phyloP scores from a whole-genome alignment of 176 grass and related monocot species.

The Typha latifolia region DNA sequence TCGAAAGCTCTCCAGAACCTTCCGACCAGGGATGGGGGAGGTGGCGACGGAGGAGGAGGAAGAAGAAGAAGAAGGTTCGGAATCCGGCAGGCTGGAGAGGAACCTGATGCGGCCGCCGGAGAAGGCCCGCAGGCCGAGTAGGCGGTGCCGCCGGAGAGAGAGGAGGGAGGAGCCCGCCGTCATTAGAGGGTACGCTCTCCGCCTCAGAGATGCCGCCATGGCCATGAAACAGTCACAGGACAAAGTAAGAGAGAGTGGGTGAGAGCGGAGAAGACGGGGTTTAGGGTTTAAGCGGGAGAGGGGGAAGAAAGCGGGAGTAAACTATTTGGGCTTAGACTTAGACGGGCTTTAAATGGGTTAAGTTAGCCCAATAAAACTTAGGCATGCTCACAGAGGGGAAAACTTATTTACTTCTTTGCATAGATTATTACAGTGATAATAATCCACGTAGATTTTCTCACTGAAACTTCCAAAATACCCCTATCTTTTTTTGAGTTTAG shows the following conservation, averaged over 20 bases:
- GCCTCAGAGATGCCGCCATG: constrained; percentile 34
- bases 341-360: not conserved
- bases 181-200: not conserved
- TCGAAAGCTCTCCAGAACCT: constrained; percentile 60
- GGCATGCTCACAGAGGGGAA: too few relatives aligned
- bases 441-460: too few relatives aligned
- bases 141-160: constrained; percentile 20
- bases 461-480: too few relatives aligned
- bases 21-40: constrained; percentile 14
- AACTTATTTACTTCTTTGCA: too few relatives aligned
- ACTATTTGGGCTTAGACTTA: not conserved
- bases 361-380: too few relatives aligned
- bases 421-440: too few relatives aligned
- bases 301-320: not conserved
- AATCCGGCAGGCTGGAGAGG: not conserved
- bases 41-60: constrained; percentile 10
- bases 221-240: constrained; percentile 37
- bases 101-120: constrained; percentile 9
- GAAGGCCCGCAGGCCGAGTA: not conserved
- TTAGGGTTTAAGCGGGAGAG: constrained; percentile 49
- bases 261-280: not conserved
- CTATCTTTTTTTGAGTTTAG: too few relatives aligned
- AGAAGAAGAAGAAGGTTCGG: not conserved
- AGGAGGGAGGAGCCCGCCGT: constrained; percentile 13
- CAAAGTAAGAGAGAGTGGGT: not conserved